A percentile compares a stretch with the other conserved stretches of the same genome.
phyloP scores from a whole-genome alignment of 208 protist genomes.

The Leishmania major region DNA sequence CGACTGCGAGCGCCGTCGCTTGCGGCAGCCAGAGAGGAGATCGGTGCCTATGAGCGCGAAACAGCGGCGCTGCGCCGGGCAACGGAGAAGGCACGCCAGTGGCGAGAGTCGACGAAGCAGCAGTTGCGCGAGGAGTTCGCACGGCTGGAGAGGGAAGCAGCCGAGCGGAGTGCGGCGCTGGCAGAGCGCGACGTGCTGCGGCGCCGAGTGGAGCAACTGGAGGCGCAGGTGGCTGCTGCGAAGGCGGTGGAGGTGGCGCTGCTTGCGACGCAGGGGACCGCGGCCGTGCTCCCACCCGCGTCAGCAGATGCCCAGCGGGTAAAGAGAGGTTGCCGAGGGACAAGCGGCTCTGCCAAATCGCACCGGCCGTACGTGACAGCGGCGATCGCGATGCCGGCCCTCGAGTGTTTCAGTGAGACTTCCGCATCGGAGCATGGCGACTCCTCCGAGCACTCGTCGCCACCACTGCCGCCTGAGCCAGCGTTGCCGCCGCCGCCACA shows the following conservation, averaged over 20 bases:
- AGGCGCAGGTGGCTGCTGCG: conserved; percentile 24
- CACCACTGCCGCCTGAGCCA: background rate
- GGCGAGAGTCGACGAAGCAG: conserved; percentile 13
- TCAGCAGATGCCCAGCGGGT: background rate
- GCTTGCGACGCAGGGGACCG: conserved; percentile 2
- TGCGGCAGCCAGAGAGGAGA: background rate
- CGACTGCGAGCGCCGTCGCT: conserved; percentile 24
- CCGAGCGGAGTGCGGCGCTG: conserved; percentile 2
- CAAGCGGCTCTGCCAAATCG: background rate
- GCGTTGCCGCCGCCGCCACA: background rate
- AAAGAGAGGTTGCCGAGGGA: background rate
- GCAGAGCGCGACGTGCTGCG: conserved; percentile 25
- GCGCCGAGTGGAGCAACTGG: conserved; percentile 20
- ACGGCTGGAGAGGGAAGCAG: conserved; percentile 23
- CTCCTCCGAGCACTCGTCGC: background rate
- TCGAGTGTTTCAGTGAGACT: background rate
- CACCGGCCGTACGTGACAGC: background rate
- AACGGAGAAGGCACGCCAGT: conserved; percentile 13
- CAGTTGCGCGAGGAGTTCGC: conserved; percentile 21
- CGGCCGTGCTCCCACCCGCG: background rate
- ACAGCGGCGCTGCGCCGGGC: conserved; percentile 13
- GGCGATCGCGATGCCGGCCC: background rate
- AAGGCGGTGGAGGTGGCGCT: conserved; percentile 19
- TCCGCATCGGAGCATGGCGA: background rate
- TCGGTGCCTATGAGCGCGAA: conserved; percentile 18